A percentile compares a stretch with the other conserved stretches of the same genome.
Evolutionary conservation across 768 basidiomycete species (phyloP).

Genomic region (Xerocomellus dryophilus): DNA sequence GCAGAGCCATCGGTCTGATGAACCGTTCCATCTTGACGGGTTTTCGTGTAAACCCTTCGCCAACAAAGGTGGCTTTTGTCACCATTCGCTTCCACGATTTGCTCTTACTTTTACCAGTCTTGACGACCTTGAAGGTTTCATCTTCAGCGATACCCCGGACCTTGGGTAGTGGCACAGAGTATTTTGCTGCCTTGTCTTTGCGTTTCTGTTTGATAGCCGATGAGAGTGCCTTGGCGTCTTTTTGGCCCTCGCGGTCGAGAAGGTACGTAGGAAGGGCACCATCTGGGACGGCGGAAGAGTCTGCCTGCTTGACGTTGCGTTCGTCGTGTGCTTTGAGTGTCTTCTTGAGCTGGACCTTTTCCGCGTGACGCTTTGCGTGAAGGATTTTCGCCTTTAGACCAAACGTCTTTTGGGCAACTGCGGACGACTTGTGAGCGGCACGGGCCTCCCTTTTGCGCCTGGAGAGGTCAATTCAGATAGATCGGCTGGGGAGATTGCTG

Average conservation of each 20-base stretch:
- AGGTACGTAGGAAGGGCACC: conserved; percentile 94
- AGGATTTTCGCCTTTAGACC: conserved; percentile 98
- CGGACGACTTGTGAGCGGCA: conserved; percentile 72
- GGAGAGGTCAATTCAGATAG: background rate
- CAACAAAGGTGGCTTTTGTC: conserved; percentile 98
- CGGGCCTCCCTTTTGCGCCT: conserved; percentile 85
- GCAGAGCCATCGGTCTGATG: conserved; percentile 93
- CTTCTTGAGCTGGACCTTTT: conserved; percentile 99
- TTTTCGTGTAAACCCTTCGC: conserved; percentile 95
- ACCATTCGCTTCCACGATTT: conserved; percentile 99
- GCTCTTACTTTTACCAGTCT: conserved; percentile 93
- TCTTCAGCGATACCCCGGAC: conserved; percentile 98
- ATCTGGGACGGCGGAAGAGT: conserved; percentile 77
- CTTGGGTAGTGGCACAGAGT: conserved; percentile 93
- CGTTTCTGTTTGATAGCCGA: conserved; percentile 97
- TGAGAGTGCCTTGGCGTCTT: conserved; percentile 94
- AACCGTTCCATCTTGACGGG: conserved; percentile 99
- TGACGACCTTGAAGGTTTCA: conserved; percentile 99
- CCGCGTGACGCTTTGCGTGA: conserved; percentile 92
- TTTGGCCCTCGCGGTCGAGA: conserved; percentile 96
- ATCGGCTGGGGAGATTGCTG: background rate
- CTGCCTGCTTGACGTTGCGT: conserved; percentile 93
- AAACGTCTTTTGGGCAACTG: conserved; percentile 87
- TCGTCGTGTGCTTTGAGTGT: conserved; percentile 99
- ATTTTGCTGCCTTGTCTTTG: conserved; percentile 99